Evolutionary conservation across 768 basidiomycete species (phyloP).

Genomic region (Leccinellum albellum): DNA sequence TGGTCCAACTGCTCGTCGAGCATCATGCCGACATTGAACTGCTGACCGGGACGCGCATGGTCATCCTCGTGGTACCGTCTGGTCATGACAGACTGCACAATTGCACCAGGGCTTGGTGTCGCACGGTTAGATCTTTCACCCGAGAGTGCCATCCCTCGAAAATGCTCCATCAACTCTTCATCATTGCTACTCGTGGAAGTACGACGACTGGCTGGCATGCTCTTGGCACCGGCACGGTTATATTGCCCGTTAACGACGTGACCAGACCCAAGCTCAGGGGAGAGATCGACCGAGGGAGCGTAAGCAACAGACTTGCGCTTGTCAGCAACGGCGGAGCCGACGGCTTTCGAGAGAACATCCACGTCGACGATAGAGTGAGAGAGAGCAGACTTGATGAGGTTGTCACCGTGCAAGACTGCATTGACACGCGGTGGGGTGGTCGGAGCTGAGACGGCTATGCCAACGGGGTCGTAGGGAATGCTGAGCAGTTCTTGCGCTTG

Average conservation of each 20-base stretch:
- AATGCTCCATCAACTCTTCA: conserved; percentile 72
- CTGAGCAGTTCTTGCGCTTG: conserved; percentile 82
- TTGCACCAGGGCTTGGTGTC: conserved; percentile 52
- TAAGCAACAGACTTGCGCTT: conserved; percentile 88
- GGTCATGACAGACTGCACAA: conserved; percentile 51
- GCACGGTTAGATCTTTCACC: conserved; percentile 57
- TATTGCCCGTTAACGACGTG: conserved; percentile 51
- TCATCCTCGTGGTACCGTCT: conserved; percentile 60
- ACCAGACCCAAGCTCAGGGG: conserved; percentile 56
- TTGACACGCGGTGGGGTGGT: conserved; percentile 84
- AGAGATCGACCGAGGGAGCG: conserved; percentile 71
- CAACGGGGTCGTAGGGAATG: conserved; percentile 63
- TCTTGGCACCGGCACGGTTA: conserved; percentile 76
- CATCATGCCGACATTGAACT: conserved; percentile 84
- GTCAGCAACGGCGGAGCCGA: conserved; percentile 62
- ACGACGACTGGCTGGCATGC: conserved; percentile 89
- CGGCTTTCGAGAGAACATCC: conserved; percentile 64
- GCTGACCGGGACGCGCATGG: conserved; percentile 53
- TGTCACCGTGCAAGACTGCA: conserved; percentile 61
- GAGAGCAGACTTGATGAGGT: conserved; percentile 39
- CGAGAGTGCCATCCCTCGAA: conserved; percentile 66
- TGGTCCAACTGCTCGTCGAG: conserved; percentile 90
- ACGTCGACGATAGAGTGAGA: conserved; percentile 54
- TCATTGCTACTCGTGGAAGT: conserved; percentile 86
- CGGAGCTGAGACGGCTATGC: conserved; percentile 81